These are phyloP conservation scores for Cupressus sempervirens DNA, from an alignment of 75 land plant genomes.

Conservation along the genomic window DNA sequence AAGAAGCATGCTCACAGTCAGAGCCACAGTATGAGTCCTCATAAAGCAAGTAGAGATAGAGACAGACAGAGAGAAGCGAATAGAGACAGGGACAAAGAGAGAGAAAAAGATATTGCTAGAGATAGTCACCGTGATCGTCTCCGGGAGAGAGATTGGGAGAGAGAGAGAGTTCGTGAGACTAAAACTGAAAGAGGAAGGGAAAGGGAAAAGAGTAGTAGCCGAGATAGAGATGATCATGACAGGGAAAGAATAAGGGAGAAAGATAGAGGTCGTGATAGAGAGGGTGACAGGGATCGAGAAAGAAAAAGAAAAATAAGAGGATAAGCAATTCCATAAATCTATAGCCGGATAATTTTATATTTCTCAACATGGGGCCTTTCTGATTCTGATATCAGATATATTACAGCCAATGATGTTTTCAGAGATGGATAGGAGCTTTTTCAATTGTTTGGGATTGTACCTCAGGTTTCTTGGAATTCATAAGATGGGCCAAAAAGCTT, in stretches of 20 bases:
- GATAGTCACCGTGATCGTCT: conserved; percentile 35
- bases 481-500: neutral
- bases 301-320: conserved; percentile 17
- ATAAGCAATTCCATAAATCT: neutral
- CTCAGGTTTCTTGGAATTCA: neutral
- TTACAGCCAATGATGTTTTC: neutral
- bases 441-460: neutral
- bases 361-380: neutral
- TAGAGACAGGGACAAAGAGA: conserved; percentile 52
- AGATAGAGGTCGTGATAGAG: conserved; percentile 8
- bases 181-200: conserved; percentile 36
- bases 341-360: neutral
- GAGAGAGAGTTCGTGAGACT: conserved; percentile 20
- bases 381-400: conserved; percentile 2
- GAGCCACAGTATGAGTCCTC: conserved; percentile 68
- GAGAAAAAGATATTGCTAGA: conserved; percentile 27
- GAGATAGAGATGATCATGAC: conserved; percentile 61
- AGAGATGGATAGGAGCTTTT: neutral
- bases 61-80: conserved; percentile 33
- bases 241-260: conserved; percentile 16
- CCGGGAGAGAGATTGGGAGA: conserved; percentile 35
- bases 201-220: conserved; percentile 72
- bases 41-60: conserved; percentile 45
- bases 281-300: conserved; percentile 40
- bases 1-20: conserved; percentile 68